Evolutionary conservation across 371 early-diverging fungal genomes (phyloP).

Genomic region (Mucor plumbeus): DNA sequence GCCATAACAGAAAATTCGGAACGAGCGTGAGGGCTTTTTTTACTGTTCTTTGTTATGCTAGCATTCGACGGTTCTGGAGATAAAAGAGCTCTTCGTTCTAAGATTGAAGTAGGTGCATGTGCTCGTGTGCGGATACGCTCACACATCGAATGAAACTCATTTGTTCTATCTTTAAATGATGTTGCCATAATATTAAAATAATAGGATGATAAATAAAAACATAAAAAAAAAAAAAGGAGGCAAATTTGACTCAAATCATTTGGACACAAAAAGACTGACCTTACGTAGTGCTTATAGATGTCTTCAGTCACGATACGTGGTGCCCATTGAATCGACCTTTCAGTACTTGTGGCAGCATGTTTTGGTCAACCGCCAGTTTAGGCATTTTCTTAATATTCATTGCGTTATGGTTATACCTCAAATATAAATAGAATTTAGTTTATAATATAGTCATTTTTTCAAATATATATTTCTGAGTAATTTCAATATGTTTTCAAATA

Average conservation of each 20-base stretch:
- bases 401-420: too few species aligned
- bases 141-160: constrained; percentile 57
- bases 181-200: constrained; percentile 3
- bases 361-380: too few species aligned
- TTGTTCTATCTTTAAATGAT: constrained; percentile 57
- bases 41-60: constrained; percentile 17
- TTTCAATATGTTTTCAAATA: too few species aligned
- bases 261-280: background rate
- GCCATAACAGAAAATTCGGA: constrained; percentile 71
- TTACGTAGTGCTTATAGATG: too few species aligned
- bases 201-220: background rate
- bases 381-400: too few species aligned
- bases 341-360: too few species aligned
- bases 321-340: too few species aligned
- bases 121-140: constrained; percentile 49
- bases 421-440: too few species aligned
- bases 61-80: constrained; percentile 22
- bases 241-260: background rate
- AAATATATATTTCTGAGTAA: too few species aligned
- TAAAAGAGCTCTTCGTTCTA: constrained; percentile 48
- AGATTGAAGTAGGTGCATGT: constrained; percentile 24
- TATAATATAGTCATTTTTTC: too few species aligned
- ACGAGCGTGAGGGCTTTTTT: constrained; percentile 30
- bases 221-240: background rate
- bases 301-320: too few species aligned